Evolutionary conservation across 2,329 filamentous ascomycete genomes (phyloP).

Genomic region (Thermoascus crustaceus): DNA sequence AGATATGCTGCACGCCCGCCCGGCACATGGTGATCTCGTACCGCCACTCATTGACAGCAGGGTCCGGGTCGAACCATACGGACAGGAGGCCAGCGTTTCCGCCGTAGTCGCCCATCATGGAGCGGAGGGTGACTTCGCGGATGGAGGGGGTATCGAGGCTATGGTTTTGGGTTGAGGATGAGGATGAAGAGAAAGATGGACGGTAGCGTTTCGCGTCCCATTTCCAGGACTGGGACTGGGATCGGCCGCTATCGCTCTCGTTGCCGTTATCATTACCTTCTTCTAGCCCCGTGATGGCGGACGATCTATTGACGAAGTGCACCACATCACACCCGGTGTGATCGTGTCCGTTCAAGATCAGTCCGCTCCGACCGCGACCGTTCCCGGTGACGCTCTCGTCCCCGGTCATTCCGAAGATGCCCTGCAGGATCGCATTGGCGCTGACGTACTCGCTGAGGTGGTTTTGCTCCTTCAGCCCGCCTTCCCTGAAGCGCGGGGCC

Average conservation of each 20-base stretch:
- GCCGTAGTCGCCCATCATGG: conserved; percentile 97
- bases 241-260: too few species aligned
- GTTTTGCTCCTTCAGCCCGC: conserved; percentile 73
- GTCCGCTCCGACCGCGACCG: conserved; percentile 62
- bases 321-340: conserved; percentile 88
- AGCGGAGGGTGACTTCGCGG: conserved; percentile 84
- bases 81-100: conserved; percentile 85
- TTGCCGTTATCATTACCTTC: conserved; percentile 3
- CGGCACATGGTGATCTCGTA: conserved; percentile 73
- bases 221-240: conserved; percentile 15
- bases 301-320: conserved; percentile 65
- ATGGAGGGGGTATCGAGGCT: conserved; percentile 38
- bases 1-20: conserved; percentile 79
- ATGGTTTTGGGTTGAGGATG: conserved; percentile 3
- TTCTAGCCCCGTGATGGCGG: conserved; percentile 4
- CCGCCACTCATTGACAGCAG: conserved; percentile 60
- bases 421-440: conserved; percentile 64
- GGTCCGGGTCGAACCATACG: conserved; percentile 71
- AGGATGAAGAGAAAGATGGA: neutral
- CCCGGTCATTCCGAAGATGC: conserved; percentile 69
- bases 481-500: conserved; percentile 29
- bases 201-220: conserved; percentile 31
- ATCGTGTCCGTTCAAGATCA: conserved; percentile 89
- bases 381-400: conserved; percentile 49
- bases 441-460: conserved; percentile 68